These are phyloP conservation scores for Aspergillus tanneri DNA, from an alignment of 2,329 filamentous ascomycete genomes.

Conservation along the genomic window DNA sequence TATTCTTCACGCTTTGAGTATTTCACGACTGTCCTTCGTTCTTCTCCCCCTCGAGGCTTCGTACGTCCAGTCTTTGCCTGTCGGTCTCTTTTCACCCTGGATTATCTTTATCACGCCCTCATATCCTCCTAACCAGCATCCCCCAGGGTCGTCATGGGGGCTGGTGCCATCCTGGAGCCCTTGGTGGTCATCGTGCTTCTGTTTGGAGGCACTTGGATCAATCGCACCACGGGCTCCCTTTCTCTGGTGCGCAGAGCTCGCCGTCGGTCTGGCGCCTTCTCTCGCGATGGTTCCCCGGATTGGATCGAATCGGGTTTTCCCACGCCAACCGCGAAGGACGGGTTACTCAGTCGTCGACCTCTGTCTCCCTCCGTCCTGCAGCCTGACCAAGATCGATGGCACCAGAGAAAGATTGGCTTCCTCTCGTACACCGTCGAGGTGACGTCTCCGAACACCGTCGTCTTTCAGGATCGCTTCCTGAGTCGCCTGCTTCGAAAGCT, in stretches of 20 bases:
- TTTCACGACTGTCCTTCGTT: background rate
- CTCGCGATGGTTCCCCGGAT: constrained; percentile 35
- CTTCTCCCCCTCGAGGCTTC: background rate
- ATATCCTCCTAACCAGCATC: background rate
- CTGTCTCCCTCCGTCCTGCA: constrained; percentile 44
- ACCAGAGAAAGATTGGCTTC: constrained; percentile 50
- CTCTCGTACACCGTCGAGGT: constrained; percentile 50
- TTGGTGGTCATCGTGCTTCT: constrained; percentile 60
- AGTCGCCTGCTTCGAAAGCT: constrained; percentile 65
- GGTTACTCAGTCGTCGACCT: constrained; percentile 32
- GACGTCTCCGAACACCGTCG: constrained; percentile 60
- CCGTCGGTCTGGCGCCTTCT: constrained; percentile 20
- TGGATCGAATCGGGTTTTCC: constrained; percentile 43
- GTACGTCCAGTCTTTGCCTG: too few relatives aligned
- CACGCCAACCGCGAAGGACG: constrained; percentile 38
- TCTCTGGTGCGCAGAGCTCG: constrained; percentile 17
- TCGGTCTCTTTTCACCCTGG: background rate
- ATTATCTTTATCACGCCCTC: background rate
- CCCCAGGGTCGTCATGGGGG: constrained; percentile 47
- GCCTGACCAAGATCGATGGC: constrained; percentile 49
- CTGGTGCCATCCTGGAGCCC: constrained; percentile 61
- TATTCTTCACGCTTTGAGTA: too few relatives aligned
- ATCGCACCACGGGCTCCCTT: constrained; percentile 48
- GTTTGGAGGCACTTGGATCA: constrained; percentile 62
- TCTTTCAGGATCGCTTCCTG: constrained; percentile 60